Evolutionary conservation across 208 protist genomes (phyloP).

Genomic region (Wallacemonas sp.): DNA sequence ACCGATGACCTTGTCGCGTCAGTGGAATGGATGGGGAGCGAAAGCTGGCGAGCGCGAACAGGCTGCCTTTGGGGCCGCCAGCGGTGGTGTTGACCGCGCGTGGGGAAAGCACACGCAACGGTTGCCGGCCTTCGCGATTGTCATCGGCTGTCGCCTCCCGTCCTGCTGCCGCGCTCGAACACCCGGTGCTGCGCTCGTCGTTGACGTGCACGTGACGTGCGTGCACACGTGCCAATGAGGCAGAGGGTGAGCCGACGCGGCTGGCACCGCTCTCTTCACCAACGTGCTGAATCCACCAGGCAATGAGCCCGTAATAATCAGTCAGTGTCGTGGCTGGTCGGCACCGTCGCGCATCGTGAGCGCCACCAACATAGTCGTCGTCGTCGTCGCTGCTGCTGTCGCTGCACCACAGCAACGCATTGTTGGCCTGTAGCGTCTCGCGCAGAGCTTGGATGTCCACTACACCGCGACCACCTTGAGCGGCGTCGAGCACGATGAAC

Average conservation of each 20-base stretch:
- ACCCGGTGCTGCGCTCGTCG: too few species aligned
- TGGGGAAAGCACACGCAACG: background rate
- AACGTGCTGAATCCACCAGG: slow-evolving; percentile 1
- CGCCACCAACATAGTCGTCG: background rate
- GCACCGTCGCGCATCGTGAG: background rate
- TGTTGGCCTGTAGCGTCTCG: background rate
- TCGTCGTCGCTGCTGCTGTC: background rate
- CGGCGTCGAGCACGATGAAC: background rate
- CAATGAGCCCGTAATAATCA: background rate
- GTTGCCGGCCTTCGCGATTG: too few species aligned
- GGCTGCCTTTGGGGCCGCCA: background rate
- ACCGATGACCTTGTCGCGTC: too few species aligned
- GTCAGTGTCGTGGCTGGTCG: background rate
- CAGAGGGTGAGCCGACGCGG: background rate
- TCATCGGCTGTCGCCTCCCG: too few species aligned
- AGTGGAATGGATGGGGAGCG: slow-evolving; percentile 1
- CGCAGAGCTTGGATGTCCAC: background rate
- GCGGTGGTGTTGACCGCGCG: background rate
- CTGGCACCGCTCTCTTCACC: background rate
- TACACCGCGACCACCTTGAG: background rate
- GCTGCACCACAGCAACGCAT: slow-evolving; percentile 1
- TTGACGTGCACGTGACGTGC: too few species aligned
- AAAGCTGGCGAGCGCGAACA: background rate
- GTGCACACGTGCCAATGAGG: too few species aligned
- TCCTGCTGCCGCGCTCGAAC: too few species aligned